phyloP scores from a whole-genome alignment of 2,329 filamentous ascomycete genomes.

The Diaporthe humulicola region DNA sequence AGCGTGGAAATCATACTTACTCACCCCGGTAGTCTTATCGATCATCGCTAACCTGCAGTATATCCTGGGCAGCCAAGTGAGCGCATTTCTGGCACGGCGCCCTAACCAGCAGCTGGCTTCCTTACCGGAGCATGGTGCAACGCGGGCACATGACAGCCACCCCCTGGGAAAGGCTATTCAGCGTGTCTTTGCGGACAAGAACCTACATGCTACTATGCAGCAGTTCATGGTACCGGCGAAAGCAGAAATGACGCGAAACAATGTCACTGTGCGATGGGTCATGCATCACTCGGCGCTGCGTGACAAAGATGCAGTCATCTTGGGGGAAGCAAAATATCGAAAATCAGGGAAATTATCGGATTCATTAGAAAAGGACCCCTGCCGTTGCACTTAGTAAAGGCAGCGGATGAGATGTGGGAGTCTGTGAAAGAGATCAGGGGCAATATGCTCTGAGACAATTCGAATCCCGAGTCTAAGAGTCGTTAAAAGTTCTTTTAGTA shows the following conservation, averaged over 20 bases:
- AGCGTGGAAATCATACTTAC: too few relatives aligned
- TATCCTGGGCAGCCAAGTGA: too few relatives aligned
- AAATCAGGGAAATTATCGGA: constrained; percentile 49
- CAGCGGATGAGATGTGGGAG: constrained; percentile 44
- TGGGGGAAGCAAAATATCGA: constrained; percentile 40
- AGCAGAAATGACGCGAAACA: constrained; percentile 37
- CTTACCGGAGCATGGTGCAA: constrained; percentile 40
- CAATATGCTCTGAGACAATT: not conserved
- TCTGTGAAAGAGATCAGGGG: not conserved
- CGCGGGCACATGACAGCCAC: constrained; percentile 39
- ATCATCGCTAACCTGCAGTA: too few relatives aligned
- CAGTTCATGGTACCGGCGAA: constrained; percentile 33
- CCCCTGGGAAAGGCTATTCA: constrained; percentile 38
- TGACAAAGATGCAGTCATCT: constrained; percentile 23
- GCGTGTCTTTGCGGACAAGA: constrained; percentile 35
- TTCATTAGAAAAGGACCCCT: constrained; percentile 50
- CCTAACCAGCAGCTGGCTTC: constrained; percentile 42
- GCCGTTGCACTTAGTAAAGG: constrained; percentile 42
- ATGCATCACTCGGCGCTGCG: constrained; percentile 23
- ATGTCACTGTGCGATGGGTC: constrained; percentile 39
- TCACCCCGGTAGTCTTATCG: too few relatives aligned
- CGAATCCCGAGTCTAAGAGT: not conserved
- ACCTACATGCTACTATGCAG: constrained; percentile 36
- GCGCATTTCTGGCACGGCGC: too few relatives aligned
- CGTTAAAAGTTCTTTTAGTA: not conserved